Evolutionary conservation across 2,329 filamentous ascomycete species (phyloP), one percentile per base, ranked within the genome.

Genomic region (Paraphoma sp.): DNA sequence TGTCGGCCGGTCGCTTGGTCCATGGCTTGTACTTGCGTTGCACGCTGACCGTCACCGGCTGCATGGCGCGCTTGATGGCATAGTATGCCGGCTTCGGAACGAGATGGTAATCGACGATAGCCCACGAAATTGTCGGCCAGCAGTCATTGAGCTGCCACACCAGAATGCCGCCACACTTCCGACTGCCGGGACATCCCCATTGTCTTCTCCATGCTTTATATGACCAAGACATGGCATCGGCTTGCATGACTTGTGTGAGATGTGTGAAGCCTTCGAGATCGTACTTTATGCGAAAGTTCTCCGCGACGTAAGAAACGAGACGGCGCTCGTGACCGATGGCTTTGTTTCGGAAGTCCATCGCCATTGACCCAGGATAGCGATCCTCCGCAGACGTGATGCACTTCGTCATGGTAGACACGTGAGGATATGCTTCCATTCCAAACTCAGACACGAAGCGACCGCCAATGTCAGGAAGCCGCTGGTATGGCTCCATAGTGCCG

Each of bases 301-400:
- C 93, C 1, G 92, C 90, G 1, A 97, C 83, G 70, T 97, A 97
- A 1, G 93, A 86, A 1, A 92, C 92, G 51, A 97, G 87, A 38
- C 92, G 85, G 31, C 93, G 86, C 75, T 96, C 92, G 72, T 97
- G 92, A 0, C 93, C 93, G 45, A 89, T 89, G 1, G 93, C 94
- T 78, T 97, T 97, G 81, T 97, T 97, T 82, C 97, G 94, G 74
- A 96, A 97, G 75, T 97, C 93, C 38, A 97, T 90, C 88, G 4
- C 90, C 95, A 72, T 96, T 90, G 2, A 93, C 84, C 74, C 91
- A 93, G 7, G 91, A 84, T 69, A 97, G 90, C 1, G 86, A 45
- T 89, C 83, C 56, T 53, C 17, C 12, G 30, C 38, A 0, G 46
- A 8, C 1, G 87, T 89, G 40, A 96, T 84, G 74, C 87, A 96